Conservation (phyloP, 768 basidiomycete species). For the Suillus subalutaceus region DNA sequence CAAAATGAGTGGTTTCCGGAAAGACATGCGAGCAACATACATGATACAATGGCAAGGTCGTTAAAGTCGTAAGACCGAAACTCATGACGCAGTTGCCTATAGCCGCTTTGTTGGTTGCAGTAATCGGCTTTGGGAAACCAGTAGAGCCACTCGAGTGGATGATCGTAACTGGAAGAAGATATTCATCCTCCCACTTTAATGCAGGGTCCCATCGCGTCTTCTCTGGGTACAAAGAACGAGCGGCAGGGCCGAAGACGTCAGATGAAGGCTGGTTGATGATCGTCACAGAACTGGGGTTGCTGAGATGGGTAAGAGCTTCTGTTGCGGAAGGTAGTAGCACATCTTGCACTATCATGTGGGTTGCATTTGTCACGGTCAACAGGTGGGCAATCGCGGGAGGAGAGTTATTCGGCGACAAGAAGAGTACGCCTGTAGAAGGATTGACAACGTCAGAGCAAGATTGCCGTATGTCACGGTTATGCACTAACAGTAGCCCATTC, state of each 20-base stretch:
- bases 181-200: conserved; percentile 25
- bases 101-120: conserved; percentile 38
- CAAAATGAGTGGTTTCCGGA: background rate
- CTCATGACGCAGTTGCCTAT: conserved; percentile 40
- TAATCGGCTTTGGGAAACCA: conserved; percentile 51
- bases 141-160: conserved; percentile 40
- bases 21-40: conserved; percentile 20
- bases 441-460: background rate
- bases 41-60: conserved; percentile 35
- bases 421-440: conserved; percentile 28
- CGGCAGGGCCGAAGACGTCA: conserved; percentile 18
- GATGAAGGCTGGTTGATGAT: conserved; percentile 27
- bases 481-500: conserved; percentile 35
- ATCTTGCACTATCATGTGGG: conserved; percentile 28
- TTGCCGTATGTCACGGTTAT: background rate
- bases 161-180: conserved; percentile 22
- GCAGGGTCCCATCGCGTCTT: conserved; percentile 25
- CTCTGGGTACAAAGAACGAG: conserved; percentile 21
- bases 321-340: conserved; percentile 17
- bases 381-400: conserved; percentile 49
- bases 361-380: conserved; percentile 28
- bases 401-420: conserved; percentile 49
- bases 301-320: conserved; percentile 19
- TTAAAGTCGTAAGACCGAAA: conserved; percentile 22
- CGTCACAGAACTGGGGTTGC: conserved; percentile 23